Evolutionary conservation across 1,284 basidiomycete species (phyloP).

Genomic region (Pyrrhoderma noxium): DNA sequence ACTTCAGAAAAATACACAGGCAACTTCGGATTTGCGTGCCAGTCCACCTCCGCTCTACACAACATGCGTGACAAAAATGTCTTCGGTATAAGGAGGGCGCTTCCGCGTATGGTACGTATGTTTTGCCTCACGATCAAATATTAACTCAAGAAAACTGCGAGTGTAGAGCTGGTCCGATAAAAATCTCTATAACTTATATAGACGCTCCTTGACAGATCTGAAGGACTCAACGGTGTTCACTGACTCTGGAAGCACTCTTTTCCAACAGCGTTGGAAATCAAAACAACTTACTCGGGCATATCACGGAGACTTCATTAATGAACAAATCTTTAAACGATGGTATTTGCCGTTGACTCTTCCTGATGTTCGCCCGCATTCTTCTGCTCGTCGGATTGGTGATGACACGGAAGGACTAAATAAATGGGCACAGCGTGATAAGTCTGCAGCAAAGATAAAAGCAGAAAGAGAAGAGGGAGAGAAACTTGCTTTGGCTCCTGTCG

Average conservation of each 20-base stretch:
- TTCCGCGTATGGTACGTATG: constrained; percentile 24
- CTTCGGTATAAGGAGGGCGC: constrained; percentile 22
- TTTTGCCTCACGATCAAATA: background rate
- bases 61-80: constrained; percentile 24
- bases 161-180: constrained; percentile 72
- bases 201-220: constrained; percentile 48
- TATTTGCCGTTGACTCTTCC: constrained; percentile 86
- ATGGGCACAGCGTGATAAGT: constrained; percentile 48
- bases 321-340: constrained; percentile 93
- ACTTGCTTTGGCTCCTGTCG: constrained; percentile 70
- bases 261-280: constrained; percentile 88
- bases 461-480: constrained; percentile 46
- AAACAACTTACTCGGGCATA: constrained; percentile 91
- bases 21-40: background rate
- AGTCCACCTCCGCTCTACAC: background rate
- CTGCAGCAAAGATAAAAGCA: constrained; percentile 39
- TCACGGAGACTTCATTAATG: constrained; percentile 93
- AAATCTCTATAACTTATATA: constrained; percentile 78
- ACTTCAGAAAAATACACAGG: background rate
- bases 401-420: constrained; percentile 41
- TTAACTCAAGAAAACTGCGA: background rate
- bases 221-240: constrained; percentile 49
- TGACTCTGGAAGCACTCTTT: constrained; percentile 60
- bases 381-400: constrained; percentile 28
- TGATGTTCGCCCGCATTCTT: constrained; percentile 61